Conservation (phyloP, 768 basidiomycete genomes). For the Boletus rubescentipes region DNA sequence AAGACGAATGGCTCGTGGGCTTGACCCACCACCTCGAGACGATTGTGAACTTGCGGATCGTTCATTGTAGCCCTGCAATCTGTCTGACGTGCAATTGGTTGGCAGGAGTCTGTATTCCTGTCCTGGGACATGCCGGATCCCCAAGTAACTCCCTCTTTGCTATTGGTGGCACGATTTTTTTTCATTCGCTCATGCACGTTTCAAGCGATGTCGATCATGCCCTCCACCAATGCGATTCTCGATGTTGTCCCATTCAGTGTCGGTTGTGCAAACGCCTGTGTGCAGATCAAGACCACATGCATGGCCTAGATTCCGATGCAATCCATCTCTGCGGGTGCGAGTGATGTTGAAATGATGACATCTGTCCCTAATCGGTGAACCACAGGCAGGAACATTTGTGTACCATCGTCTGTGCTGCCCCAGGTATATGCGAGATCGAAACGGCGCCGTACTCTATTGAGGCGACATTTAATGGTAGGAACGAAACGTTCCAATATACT, state of each 20-base stretch:
- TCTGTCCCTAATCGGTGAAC: neutral
- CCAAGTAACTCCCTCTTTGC: conserved; percentile 35
- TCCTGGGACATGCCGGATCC: conserved; percentile 39
- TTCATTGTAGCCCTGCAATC: conserved; percentile 40
- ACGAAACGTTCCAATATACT: conserved; percentile 64
- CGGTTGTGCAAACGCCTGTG: conserved; percentile 59
- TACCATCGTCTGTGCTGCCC: conserved; percentile 38
- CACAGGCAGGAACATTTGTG: conserved; percentile 56
- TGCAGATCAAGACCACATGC: conserved; percentile 47
- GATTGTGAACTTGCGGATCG: conserved; percentile 42
- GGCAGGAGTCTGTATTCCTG: conserved; percentile 41
- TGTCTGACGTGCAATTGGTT: conserved; percentile 30
- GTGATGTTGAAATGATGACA: neutral
- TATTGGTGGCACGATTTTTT: neutral
- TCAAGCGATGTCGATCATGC: conserved; percentile 45
- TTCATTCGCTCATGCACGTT: neutral
- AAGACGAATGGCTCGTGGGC: conserved; percentile 38
- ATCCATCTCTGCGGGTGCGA: conserved; percentile 59
- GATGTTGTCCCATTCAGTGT: conserved; percentile 53
- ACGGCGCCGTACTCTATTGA: conserved; percentile 58
- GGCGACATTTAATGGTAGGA: conserved; percentile 57
- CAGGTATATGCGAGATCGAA: conserved; percentile 59
- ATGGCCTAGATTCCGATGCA: conserved; percentile 40
- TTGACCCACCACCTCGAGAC: conserved; percentile 40
- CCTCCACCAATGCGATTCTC: conserved; percentile 49